Percentiles rank a stretch among this genome's conserved stretches.
These are phyloP conservation scores for Rutstroemia sp. DNA, from an alignment of 2,329 filamentous ascomycete genomes.

Conservation along the genomic window DNA sequence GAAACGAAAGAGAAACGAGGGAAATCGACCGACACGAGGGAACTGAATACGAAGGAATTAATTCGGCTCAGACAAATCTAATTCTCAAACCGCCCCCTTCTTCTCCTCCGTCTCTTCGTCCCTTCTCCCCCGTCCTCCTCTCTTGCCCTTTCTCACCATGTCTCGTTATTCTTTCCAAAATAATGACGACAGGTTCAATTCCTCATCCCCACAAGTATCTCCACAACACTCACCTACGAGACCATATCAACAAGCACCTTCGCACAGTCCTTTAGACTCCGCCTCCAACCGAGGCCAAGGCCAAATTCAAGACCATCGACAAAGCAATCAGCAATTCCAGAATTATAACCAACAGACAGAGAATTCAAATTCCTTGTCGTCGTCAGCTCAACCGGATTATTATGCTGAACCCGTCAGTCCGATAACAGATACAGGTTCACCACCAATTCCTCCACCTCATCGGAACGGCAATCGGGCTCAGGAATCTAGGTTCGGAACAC, in stretches of 20 bases:
- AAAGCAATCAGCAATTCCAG: background rate
- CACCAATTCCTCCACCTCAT: conserved; percentile 29
- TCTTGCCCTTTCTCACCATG: background rate
- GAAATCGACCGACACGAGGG: background rate
- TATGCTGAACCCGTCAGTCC: conserved; percentile 12
- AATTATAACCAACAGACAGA: conserved; percentile 8
- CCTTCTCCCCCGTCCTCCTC: background rate
- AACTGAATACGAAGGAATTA: background rate
- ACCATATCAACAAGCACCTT: background rate
- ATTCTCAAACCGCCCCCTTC: background rate
- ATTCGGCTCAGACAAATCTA: background rate
- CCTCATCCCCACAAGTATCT: background rate
- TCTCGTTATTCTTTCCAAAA: background rate
- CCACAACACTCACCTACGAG: background rate
- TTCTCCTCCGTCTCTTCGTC: background rate
- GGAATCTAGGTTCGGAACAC: conserved; percentile 10
- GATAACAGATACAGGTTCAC: conserved; percentile 6
- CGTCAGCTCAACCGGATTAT: conserved; percentile 10
- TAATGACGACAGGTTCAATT: background rate
- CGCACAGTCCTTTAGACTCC: background rate
- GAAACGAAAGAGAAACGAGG: background rate
- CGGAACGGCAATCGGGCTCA: conserved; percentile 22
- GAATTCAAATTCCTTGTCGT: conserved; percentile 9
- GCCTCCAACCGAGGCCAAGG: background rate
- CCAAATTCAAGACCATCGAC: background rate